Evolutionary conservation across 2,329 filamentous ascomycete genomes (phyloP), one percentile per base, ranked within the genome.

Genomic region (Curvularia spicifera): DNA sequence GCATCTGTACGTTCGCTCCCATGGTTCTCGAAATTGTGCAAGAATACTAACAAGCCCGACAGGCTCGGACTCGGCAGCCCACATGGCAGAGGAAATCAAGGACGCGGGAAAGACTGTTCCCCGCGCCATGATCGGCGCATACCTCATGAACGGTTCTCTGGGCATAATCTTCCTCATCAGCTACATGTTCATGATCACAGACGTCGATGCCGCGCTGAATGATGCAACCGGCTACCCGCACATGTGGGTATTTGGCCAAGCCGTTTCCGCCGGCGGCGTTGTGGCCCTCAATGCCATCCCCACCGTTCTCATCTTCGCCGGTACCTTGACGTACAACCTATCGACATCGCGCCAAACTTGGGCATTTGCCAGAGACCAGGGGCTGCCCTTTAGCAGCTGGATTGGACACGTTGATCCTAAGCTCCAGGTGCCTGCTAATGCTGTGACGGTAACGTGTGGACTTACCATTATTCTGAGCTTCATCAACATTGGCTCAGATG

Each of bases 51-150:
- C 49, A 28, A 12, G 22, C 13, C n/a, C 15, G 15, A 8, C 33
- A 74, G 71, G 71, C 51, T 72, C 76, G 46, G 79, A 81, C 57
- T 76, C 77, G 9, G 75, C 77, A 20, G 77, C 76, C 2, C 77
- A 81, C 56, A 77, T 81, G 68, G 68, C 78, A 2, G 78, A 81
- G 60, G 79, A 81, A 56, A 73, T 80, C 56, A 75, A 77, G 53
- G 72, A 80, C 28, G 78, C 79, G 1, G 72, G 74, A 20, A 74
- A 70, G 15, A 72, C 77, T 15, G 75, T 81, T 3, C 79, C 80
- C 2, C 69, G 71, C 35, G 74, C 77, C 8, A 80, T 81, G 73
- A 64, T 81, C 5, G 73, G 75, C 51, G 72, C 72, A 8, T 80
- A 78, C 59, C 56, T 78, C 18, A 64, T 78, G 60, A 80, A 80